These are phyloP conservation scores for Myriosclerotinia duriaeana DNA, from an alignment of 2,329 filamentous ascomycete genomes.

Conservation along the genomic window DNA sequence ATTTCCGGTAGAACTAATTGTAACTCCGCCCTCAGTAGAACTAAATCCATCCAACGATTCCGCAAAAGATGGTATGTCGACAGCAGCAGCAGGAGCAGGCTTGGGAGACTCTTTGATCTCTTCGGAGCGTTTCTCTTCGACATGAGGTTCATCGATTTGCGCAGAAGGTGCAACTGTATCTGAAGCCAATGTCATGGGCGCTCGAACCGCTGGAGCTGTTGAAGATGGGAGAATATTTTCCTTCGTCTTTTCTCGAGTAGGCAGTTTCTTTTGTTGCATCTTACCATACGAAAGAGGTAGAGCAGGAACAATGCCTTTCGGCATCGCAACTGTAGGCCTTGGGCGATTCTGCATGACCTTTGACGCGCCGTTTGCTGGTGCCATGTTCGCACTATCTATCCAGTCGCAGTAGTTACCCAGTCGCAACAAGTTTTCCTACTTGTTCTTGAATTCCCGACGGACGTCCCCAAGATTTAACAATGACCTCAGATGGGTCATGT, in stretches of 20 bases:
- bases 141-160: conserved; percentile 28
- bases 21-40: conserved; percentile 10
- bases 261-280: conserved; percentile 37
- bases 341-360: conserved; percentile 38
- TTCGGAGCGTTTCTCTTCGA: conserved; percentile 25
- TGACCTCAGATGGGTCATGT: conserved; percentile 33
- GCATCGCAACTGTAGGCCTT: conserved; percentile 33
- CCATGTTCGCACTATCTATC: conserved; percentile 32
- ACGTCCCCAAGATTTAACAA: conserved; percentile 43
- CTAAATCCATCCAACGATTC: conserved; percentile 13
- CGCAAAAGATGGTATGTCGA: neutral
- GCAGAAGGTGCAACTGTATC: conserved; percentile 7
- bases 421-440: conserved; percentile 20
- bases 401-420: conserved; percentile 22
- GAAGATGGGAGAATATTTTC: conserved; percentile 27
- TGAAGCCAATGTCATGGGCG: conserved; percentile 25
- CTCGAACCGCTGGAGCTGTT: conserved; percentile 23
- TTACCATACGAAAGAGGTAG: conserved; percentile 41
- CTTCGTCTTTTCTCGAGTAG: conserved; percentile 32
- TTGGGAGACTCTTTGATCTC: conserved; percentile 22
- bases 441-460: conserved; percentile 30
- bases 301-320: conserved; percentile 38
- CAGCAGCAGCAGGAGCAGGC: conserved; percentile 13
- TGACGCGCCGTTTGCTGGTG: conserved; percentile 34
- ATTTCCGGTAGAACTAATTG: conserved; percentile 1